Conservation (phyloP, 2,329 filamentous ascomycete species). For the Neopestalotiopsis clavispora region DNA sequence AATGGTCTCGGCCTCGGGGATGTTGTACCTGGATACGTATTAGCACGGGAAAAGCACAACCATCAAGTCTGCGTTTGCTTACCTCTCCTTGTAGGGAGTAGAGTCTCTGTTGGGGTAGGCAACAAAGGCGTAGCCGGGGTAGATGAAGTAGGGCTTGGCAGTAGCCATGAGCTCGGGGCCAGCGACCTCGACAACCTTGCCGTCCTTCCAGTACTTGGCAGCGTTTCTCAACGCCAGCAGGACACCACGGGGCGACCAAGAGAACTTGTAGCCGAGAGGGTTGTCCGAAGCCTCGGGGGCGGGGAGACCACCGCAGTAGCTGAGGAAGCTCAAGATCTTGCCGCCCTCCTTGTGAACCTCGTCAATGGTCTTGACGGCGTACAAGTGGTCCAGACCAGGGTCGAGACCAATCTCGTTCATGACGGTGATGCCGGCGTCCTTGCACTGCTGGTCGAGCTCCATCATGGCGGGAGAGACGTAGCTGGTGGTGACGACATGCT, state of each 20-base stretch:
- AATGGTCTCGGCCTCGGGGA: constrained; percentile 87
- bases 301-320: constrained; percentile 82
- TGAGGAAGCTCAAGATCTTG: constrained; percentile 82
- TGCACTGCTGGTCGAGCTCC: constrained; percentile 81
- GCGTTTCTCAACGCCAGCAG: constrained; percentile 83
- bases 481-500: constrained; percentile 92
- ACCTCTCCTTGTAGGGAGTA: constrained; percentile 81
- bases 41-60: not conserved
- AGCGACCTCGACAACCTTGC: constrained; percentile 71
- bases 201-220: constrained; percentile 80
- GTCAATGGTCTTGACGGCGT: constrained; percentile 86
- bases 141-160: constrained; percentile 89
- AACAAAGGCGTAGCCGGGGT: constrained; percentile 85
- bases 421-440: constrained; percentile 92
- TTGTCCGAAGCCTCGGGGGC: constrained; percentile 77
- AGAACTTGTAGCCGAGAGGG: constrained; percentile 93
- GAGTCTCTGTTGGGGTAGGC: constrained; percentile 93
- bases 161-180: constrained; percentile 76
- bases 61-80: not conserved
- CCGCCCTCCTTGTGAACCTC: constrained; percentile 87
- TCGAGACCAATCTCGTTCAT: constrained; percentile 91
- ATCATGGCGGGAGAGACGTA: constrained; percentile 93
- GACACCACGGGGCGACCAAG: constrained; percentile 79
- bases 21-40: constrained; percentile 63
- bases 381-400: constrained; percentile 58